phyloP scores from a whole-genome alignment of 768 basidiomycete species.

The Phaeotremella fagi region DNA sequence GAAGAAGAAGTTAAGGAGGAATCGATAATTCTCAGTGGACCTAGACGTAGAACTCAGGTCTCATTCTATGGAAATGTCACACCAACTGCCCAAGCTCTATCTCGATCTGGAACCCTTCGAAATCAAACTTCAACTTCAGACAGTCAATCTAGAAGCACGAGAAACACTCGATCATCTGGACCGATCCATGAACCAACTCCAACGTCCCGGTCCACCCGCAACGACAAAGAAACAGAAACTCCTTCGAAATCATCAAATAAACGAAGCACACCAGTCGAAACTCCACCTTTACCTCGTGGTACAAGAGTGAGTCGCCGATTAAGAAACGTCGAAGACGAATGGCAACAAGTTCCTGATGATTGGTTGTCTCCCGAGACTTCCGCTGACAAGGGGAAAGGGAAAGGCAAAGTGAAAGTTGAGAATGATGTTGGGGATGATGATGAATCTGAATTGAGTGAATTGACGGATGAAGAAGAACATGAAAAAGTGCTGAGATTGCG shows the following conservation, averaged over 20 bases:
- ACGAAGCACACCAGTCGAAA: not conserved
- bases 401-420: slow-evolving; percentile 12
- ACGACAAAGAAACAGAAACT: not conserved
- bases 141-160: slow-evolving; percentile 11
- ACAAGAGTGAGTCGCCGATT: slow-evolving; percentile 30
- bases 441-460: slow-evolving; percentile 45
- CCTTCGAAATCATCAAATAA: not conserved
- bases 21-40: slow-evolving; percentile 11
- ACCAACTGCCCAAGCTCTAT: slow-evolving; percentile 26
- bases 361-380: slow-evolving; percentile 22
- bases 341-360: slow-evolving; percentile 42
- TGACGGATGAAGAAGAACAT: slow-evolving; percentile 44
- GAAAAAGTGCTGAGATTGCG: slow-evolving; percentile 5
- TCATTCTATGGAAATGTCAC: slow-evolving; percentile 35
- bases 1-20: slow-evolving; percentile 6
- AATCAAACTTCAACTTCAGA: too few species aligned
- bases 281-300: slow-evolving; percentile 16
- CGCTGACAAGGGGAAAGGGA: slow-evolving; percentile 5
- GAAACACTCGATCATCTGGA: slow-evolving; percentile 9
- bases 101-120: slow-evolving; percentile 5
- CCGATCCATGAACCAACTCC: not conserved
- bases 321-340: slow-evolving; percentile 33
- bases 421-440: slow-evolving; percentile 27
- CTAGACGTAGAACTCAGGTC: slow-evolving; percentile 27
- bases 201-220: not conserved